These are phyloP conservation scores for Penicillium flavigenum DNA, from an alignment of 495 filamentous ascomycete species.

Conservation along the genomic window DNA sequence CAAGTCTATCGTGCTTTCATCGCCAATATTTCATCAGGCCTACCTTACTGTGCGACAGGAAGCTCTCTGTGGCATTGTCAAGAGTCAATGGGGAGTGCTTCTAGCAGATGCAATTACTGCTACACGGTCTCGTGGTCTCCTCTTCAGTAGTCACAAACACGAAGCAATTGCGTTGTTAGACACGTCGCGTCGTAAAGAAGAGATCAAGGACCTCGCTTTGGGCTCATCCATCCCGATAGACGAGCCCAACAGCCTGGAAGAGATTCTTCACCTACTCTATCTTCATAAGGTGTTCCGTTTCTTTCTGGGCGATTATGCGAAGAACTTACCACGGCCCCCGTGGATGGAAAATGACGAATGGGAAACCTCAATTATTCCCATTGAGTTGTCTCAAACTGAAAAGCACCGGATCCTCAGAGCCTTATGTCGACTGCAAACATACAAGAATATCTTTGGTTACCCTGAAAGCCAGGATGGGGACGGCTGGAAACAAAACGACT, in stretches of 20 bases:
- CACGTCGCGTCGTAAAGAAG: constrained; percentile 21
- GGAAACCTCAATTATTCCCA: constrained; percentile 5
- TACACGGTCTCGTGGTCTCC: constrained; percentile 16
- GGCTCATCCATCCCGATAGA: background rate
- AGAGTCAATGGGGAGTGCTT: constrained; percentile 14
- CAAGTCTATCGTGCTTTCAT: constrained; percentile 24
- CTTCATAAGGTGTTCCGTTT: constrained; percentile 19
- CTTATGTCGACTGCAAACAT: constrained; percentile 19
- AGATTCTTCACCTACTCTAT: constrained; percentile 15
- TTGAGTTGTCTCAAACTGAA: constrained; percentile 11
- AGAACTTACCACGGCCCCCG: constrained; percentile 14
- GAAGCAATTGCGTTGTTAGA: constrained; percentile 22
- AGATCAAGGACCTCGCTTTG: constrained; percentile 1
- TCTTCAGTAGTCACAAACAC: constrained; percentile 3
- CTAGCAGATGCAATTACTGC: constrained; percentile 23
- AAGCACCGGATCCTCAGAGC: constrained; percentile 21
- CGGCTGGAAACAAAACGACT: too few species aligned
- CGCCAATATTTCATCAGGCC: constrained; percentile 20
- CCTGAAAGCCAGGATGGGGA: too few species aligned
- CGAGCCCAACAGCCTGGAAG: constrained; percentile 6
- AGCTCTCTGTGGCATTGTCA: constrained; percentile 15
- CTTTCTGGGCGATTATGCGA: constrained; percentile 18
- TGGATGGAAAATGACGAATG: constrained; percentile 17
- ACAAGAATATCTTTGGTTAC: too few species aligned
- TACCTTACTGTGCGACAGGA: constrained; percentile 20